Percentiles rank a stretch among this genome's conserved stretches.
These are phyloP conservation scores for Diutina mesorugosa DNA, from an alignment of 1,139 yeast genomes.

Conservation along the genomic window DNA sequence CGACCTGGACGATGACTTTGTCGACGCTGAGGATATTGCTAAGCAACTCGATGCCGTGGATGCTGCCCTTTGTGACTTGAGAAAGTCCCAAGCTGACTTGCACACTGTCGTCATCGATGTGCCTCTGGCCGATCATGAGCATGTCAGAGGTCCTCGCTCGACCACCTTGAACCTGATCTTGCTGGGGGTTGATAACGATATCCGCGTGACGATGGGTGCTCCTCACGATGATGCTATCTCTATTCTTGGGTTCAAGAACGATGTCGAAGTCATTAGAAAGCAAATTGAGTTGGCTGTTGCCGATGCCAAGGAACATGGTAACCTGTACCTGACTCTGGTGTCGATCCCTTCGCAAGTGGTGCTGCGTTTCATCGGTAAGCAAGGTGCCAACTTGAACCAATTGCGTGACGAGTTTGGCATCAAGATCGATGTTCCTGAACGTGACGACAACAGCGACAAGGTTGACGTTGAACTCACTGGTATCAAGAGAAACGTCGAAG, in stretches of 20 bases:
- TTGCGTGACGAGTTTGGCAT: slow-evolving; percentile 73
- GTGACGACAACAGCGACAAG: slow-evolving; percentile 18
- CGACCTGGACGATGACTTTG: slow-evolving; percentile 15
- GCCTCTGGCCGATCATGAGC: slow-evolving; percentile 43
- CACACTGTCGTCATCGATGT: slow-evolving; percentile 39
- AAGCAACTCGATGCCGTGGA: slow-evolving; percentile 35
- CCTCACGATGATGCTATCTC: slow-evolving; percentile 38
- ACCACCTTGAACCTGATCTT: slow-evolving; percentile 43
- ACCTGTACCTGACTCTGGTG: slow-evolving; percentile 36
- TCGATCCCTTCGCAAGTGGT: slow-evolving; percentile 56
- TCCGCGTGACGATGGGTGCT: slow-evolving; percentile 27
- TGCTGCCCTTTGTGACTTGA: slow-evolving; percentile 38
- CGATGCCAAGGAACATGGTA: slow-evolving; percentile 45
- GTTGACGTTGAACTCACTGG: slow-evolving; percentile 61
- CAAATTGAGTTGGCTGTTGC: slow-evolving; percentile 44
- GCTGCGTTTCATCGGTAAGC: slow-evolving; percentile 81
- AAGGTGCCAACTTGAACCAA: slow-evolving; percentile 60
- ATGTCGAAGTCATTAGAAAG: slow-evolving; percentile 38
- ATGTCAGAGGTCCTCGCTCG: slow-evolving; percentile 43
- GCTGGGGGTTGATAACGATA: slow-evolving; percentile 23
- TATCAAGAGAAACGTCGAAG: slow-evolving; percentile 65
- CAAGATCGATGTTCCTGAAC: slow-evolving; percentile 48
- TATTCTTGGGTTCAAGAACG: slow-evolving; percentile 49
- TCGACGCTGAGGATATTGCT: slow-evolving; percentile 9
- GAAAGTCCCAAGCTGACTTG: slow-evolving; percentile 45